A percentile compares a stretch with the other conserved stretches of the same genome.
Evolutionary conservation across 305 asterid species (phyloP).

Genomic region (Fraxinus greggii): DNA sequence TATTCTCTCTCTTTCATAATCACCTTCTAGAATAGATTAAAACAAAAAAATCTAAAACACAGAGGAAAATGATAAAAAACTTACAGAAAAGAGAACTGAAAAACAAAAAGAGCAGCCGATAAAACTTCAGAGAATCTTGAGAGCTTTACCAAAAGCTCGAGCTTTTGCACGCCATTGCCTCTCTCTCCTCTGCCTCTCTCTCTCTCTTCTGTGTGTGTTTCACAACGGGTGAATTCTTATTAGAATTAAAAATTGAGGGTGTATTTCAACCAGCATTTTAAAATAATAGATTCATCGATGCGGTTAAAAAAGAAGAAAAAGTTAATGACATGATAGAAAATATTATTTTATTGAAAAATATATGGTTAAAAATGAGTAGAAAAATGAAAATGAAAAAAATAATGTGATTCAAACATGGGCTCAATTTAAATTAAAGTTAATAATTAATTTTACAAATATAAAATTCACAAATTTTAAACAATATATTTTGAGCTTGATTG

Average conservation of each 20-base stretch:
- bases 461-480: background rate
- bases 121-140: slow-evolving; percentile 33
- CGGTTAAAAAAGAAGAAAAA: no score
- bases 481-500: no score
- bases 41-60: slow-evolving; percentile 12
- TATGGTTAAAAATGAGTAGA: no score
- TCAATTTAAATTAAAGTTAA: no score
- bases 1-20: slow-evolving; percentile 58
- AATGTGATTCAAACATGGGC: no score
- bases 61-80: slow-evolving; percentile 29
- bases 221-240: slow-evolving; percentile 60
- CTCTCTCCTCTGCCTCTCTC: slow-evolving; percentile 5
- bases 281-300: no score
- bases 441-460: no score
- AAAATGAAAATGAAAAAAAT: no score
- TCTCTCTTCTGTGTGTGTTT: slow-evolving; percentile 2
- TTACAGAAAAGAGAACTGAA: slow-evolving; percentile 23
- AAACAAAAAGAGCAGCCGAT: slow-evolving; percentile 20
- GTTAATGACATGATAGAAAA: no score
- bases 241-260: no score
- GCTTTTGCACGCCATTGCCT: slow-evolving; percentile 42
- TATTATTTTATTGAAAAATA: no score
- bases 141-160: slow-evolving; percentile 36
- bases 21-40: slow-evolving; percentile 18
- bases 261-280: no score